phyloP scores from a whole-genome alignment of 164 flowering plant genomes.

The Dillenia suffruticosa region DNA sequence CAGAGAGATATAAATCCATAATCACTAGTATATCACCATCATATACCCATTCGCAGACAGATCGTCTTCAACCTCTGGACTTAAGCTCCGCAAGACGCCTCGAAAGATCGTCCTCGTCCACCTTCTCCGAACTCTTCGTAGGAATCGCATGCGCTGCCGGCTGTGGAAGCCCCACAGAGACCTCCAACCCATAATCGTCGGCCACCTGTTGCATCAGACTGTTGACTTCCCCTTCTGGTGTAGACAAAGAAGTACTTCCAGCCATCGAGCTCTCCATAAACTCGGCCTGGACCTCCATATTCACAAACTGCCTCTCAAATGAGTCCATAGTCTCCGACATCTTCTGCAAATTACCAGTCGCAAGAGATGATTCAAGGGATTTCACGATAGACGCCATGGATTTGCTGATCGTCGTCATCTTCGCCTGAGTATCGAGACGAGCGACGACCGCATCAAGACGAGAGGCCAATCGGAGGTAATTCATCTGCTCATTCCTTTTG shows the following conservation, averaged over 20 bases:
- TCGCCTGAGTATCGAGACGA: slow-evolving; percentile 71
- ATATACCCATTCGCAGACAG: no score
- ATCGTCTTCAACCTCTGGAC: slow-evolving; percentile 16
- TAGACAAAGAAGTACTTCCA: slow-evolving; percentile 62
- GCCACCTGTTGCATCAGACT: slow-evolving; percentile 77
- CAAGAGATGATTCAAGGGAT: slow-evolving; percentile 54
- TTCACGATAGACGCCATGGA: slow-evolving; percentile 62
- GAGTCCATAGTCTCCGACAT: slow-evolving; percentile 75
- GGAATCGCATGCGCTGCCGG: slow-evolving; percentile 55
- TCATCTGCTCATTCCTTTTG: slow-evolving; percentile 72
- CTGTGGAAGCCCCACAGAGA: slow-evolving; percentile 64
- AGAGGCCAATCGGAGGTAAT: slow-evolving; percentile 63
- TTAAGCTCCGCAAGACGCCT: slow-evolving; percentile 60
- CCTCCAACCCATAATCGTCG: slow-evolving; percentile 68
- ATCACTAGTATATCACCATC: no score
- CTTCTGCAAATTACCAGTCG: slow-evolving; percentile 65
- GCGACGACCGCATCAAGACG: slow-evolving; percentile 74
- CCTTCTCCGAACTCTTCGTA: slow-evolving; percentile 37
- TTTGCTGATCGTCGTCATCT: slow-evolving; percentile 57
- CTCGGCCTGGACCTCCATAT: slow-evolving; percentile 80
- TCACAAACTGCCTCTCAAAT: slow-evolving; percentile 71
- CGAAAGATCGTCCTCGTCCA: slow-evolving; percentile 51
- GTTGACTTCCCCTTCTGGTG: slow-evolving; percentile 71
- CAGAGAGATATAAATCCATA: no score
- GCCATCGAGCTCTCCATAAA: slow-evolving; percentile 80